These are phyloP conservation scores for Lepidium didymum DNA, from an alignment of 345 rosid genomes.

Conservation along the genomic window DNA sequence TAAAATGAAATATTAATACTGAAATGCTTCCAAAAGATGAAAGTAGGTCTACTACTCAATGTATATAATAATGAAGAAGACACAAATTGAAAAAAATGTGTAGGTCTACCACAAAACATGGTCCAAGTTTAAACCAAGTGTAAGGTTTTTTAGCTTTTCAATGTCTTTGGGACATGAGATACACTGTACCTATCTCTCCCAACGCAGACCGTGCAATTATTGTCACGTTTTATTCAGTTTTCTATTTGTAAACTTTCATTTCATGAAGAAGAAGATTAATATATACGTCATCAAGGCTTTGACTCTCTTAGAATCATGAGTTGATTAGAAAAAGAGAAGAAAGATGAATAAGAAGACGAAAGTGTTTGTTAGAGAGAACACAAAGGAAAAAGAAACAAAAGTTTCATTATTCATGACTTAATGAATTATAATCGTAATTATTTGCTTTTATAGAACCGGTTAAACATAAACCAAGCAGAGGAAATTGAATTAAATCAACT, in stretches of 20 bases:
- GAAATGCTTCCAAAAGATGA: neutral
- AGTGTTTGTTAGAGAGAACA: too few species aligned
- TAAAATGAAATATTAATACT: neutral
- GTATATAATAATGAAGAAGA: conserved; percentile 4
- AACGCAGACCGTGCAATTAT: neutral
- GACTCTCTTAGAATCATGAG: neutral
- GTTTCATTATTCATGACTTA: too few species aligned
- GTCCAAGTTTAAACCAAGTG: conserved; percentile 18
- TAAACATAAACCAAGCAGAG: too few species aligned
- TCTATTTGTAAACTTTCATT: neutral
- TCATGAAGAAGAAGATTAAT: neutral
- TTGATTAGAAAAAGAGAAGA: too few species aligned
- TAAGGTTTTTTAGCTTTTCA: conserved; percentile 16
- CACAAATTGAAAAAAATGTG: conserved; percentile 18
- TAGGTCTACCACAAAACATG: conserved; percentile 32
- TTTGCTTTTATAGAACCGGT: too few species aligned
- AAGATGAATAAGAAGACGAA: too few species aligned
- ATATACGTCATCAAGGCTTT: neutral
- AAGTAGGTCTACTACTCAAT: neutral
- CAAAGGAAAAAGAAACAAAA: too few species aligned
- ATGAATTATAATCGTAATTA: too few species aligned
- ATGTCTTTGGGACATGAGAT: conserved; percentile 28
- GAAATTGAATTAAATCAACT: too few species aligned
- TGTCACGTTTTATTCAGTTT: neutral
- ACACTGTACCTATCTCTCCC: conserved; percentile 18